Base-by-base conservation (phyloP, 208 protist genomes). In the Strigomonas galati region DNA sequence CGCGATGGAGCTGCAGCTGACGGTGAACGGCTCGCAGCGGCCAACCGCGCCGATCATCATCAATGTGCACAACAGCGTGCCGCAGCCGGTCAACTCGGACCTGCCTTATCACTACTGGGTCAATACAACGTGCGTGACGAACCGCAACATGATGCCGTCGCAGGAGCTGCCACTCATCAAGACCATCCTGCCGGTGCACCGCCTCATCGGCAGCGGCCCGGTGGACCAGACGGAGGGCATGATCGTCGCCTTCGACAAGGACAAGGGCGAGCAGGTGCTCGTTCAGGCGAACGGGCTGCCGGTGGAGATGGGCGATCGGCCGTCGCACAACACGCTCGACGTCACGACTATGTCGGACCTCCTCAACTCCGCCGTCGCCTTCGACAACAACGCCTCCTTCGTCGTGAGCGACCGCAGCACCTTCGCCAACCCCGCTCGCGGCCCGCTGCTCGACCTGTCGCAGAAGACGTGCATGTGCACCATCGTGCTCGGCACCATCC, bases 51-150 rank as follows among this genome's bases (percentile, higher is more conserved):
- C 84, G 62, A 84, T 95, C 40, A 71, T 89, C 21, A 82, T 95
- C 69, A 77, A 81, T 65, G 78, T 85, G 40, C 85, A 95, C 73
- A 80, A 81, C 57, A 76, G 68, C 21, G 63, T 84, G 6, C 90
- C 90, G 30, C 84, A 91, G 69, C 77, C 72, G 17, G 58, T 60
- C 6, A 70, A 70, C 26, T 79, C 74, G 17, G 84, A 92, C 65
- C 67, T 83, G 23, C 84, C 90, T 7, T 95, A 88, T 55, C 86
- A 91, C 52, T 95, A 93, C 74, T 95, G 90, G 90, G 74, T 92
- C 21, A 95, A 95, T 69, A 91, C 82, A 23, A 89, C 83, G 43
- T 85, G 83, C 59, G 57, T 88, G 28, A 87, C 84, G 49, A 95
- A 95, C 66, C 74, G 87, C 30, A 70, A 74, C n/a, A 85, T 93